phyloP scores from a whole-genome alignment of 2,329 filamentous ascomycete species.

The Hansfordia pulvinata region DNA sequence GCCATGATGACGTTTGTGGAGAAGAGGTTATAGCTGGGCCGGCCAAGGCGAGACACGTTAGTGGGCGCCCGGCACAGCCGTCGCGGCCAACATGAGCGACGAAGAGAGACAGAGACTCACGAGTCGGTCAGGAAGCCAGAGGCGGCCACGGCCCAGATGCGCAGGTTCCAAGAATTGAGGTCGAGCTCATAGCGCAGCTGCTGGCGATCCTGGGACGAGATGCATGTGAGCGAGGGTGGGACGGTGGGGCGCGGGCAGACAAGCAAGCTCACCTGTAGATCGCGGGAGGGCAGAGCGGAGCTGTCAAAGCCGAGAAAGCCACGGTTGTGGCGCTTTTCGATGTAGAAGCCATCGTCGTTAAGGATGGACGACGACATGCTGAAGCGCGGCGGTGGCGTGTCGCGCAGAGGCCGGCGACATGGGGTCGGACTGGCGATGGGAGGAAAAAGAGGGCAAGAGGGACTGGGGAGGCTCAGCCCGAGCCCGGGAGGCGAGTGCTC shows the following conservation, averaged over 20 bases:
- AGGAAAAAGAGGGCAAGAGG: too few relatives aligned
- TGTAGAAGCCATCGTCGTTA: conserved; percentile 16
- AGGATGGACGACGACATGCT: too few relatives aligned
- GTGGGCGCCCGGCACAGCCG: background rate
- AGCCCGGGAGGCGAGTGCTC: too few relatives aligned
- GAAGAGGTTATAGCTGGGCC: conserved; percentile 40
- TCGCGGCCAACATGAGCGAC: background rate
- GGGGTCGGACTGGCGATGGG: too few relatives aligned
- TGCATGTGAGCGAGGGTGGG: conserved; percentile 1
- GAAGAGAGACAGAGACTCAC: conserved; percentile 17
- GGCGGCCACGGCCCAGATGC: conserved; percentile 40
- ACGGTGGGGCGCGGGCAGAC: background rate
- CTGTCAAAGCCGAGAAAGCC: conserved; percentile 36
- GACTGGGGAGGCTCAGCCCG: too few relatives aligned
- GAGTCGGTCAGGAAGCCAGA: conserved; percentile 40
- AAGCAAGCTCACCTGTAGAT: conserved; percentile 26
- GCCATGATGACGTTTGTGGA: conserved; percentile 40
- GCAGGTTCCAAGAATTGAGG: conserved; percentile 38
- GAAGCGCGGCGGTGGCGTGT: too few relatives aligned
- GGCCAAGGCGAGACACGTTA: background rate
- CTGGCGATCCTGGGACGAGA: conserved; percentile 27
- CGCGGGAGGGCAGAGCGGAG: conserved; percentile 33
- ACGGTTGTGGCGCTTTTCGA: conserved; percentile 26
- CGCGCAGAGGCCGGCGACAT: too few relatives aligned
- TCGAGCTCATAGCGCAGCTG: conserved; percentile 39